Conservation (phyloP, 2,329 filamentous ascomycete species). For the Cytospora leucostoma region DNA sequence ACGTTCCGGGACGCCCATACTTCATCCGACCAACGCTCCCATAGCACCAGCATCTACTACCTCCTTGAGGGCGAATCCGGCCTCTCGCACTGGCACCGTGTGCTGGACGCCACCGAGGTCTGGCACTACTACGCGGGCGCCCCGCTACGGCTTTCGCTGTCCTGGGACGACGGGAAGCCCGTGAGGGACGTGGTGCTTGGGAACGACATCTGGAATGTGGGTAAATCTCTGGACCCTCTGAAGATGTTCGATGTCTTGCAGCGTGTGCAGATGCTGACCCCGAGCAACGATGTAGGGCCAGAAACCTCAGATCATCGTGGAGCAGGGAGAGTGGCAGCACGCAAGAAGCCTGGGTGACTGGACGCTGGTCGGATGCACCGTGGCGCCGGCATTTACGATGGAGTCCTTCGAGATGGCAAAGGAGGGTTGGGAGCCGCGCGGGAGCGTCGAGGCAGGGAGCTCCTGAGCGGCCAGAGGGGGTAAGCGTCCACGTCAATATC, state of each 20-base stretch:
- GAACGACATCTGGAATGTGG: conserved; percentile 11
- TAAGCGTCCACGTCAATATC: not conserved
- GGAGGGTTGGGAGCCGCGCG: conserved; percentile 37
- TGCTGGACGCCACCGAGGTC: conserved; percentile 12
- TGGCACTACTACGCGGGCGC: conserved; percentile 16
- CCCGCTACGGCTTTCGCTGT: conserved; percentile 10
- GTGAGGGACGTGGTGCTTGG: conserved; percentile 11
- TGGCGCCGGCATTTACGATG: conserved; percentile 34
- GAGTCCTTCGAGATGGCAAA: conserved; percentile 37
- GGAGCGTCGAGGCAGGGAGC: conserved; percentile 17
- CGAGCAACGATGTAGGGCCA: not conserved
- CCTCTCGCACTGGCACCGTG: conserved; percentile 11
- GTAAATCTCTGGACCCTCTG: not conserved
- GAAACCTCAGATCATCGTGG: conserved; percentile 46
- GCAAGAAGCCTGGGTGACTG: conserved; percentile 48
- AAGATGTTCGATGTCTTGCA: not conserved
- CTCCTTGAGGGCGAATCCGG: conserved; percentile 9
- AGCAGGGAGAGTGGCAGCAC: conserved; percentile 47
- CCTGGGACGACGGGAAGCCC: conserved; percentile 11
- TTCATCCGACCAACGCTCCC: conserved; percentile 1
- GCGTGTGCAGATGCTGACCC: not conserved
- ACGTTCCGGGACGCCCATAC: conserved; percentile 1
- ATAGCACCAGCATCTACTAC: conserved; percentile 13
- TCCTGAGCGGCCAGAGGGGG: not conserved
- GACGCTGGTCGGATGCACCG: conserved; percentile 36